phyloP scores from a whole-genome alignment of 495 filamentous ascomycete genomes.

The Podospora anserina region DNA sequence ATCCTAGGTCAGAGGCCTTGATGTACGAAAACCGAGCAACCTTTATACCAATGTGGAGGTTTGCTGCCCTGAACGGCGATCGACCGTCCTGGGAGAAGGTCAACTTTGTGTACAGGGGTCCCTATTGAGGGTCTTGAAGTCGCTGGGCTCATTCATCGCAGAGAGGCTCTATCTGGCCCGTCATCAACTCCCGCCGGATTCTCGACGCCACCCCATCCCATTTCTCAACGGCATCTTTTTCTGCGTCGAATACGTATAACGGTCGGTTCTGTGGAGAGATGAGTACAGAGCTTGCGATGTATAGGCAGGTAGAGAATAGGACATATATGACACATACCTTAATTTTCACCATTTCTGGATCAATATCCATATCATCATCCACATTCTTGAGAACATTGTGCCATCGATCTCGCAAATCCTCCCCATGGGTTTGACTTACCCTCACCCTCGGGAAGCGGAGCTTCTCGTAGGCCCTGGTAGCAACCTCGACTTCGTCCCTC shows the following conservation, averaged over 20 bases:
- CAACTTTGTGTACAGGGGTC: neutral
- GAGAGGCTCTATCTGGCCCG: constrained; percentile 42
- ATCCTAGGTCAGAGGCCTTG: neutral
- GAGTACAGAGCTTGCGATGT: neutral
- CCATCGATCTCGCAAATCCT: constrained; percentile 53
- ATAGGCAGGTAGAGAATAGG: neutral
- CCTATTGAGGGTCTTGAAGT: no score
- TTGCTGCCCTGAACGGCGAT: neutral
- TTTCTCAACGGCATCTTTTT: constrained; percentile 44
- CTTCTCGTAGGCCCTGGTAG: constrained; percentile 53
- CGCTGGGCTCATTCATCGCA: constrained; percentile 11
- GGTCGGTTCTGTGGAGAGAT: constrained; percentile 39
- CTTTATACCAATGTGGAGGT: neutral
- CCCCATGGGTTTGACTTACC: constrained; percentile 49
- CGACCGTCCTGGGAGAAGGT: neutral
- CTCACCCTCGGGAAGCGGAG: constrained; percentile 46
- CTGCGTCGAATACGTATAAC: constrained; percentile 51
- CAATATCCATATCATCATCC: constrained; percentile 47
- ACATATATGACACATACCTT: constrained; percentile 17
- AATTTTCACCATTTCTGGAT: constrained; percentile 53
- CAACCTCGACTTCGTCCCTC: constrained; percentile 43
- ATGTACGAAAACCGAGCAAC: neutral
- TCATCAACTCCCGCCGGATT: constrained; percentile 40
- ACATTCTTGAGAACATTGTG: constrained; percentile 49
- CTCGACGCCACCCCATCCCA: constrained; percentile 41